Evolutionary conservation across 2,329 filamentous ascomycete species (phyloP), one percentile per base, ranked within the genome.

Genomic region (Fonsecaea nubica): DNA sequence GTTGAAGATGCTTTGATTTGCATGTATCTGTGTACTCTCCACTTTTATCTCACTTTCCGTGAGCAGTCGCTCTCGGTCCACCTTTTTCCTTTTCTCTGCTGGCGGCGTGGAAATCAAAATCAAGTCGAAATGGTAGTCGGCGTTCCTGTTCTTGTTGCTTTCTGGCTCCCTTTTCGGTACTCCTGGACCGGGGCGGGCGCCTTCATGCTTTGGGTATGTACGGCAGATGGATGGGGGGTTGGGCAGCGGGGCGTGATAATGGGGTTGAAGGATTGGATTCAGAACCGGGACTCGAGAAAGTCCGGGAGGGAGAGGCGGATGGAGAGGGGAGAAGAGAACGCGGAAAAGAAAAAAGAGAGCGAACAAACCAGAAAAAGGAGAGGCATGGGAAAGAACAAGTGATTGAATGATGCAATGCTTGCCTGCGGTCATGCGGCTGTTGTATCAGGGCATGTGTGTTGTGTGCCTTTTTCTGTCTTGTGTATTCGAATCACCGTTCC

Each of bases 1-100:
- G 45, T 50, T 50, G 45, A 50, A 50, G 45, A 25, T 50, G 45
- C 21, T 50, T 50, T 50, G 45, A 50, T 50, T 25, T 50, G 45
- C 18, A 4, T 25, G 45, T 50, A 50, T 21, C 45, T 50, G 13
- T 13, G 9, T 38, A 25, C 18, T 50, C 21, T 50, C 45, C 45
- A 50, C 18, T n/a, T 8, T 18, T 50, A 50, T 50, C 45, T 25
- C 45, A 50, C 4, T n/a, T 25, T 42, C 40, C 18, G 45, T 50
- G 45, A 25, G 45, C 18, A 25, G 25, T n/a, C 40, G n/a, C 45
- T 50, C 18, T 21, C 15, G 6, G 18, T 4, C 45, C 8, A 6
- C 42, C n/a, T 21, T 48, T 48, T 48, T 8, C n/a, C 36, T 45
- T 18, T n/a, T 48, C 42, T 50, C 18, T 50, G 18, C 18, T 50